These are phyloP conservation scores for Herpetospermum pedunculosum DNA, from an alignment of 306 rosid genomes.

Conservation along the genomic window DNA sequence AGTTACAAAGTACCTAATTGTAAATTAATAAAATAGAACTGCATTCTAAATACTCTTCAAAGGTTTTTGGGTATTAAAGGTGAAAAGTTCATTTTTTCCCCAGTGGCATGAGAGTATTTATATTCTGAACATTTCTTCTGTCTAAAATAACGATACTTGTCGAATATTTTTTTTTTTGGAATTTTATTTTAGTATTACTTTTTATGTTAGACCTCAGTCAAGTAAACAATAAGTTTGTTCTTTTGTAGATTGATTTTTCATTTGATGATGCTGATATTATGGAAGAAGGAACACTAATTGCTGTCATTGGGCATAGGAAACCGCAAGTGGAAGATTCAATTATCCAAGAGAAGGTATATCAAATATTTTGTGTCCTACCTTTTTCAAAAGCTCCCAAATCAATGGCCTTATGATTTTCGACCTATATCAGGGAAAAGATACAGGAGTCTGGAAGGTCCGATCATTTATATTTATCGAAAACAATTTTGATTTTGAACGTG, in stretches of 20 bases:
- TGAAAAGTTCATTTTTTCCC: not conserved
- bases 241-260: conserved; percentile 80
- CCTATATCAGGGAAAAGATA: not conserved
- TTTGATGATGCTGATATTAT: conserved; percentile 84
- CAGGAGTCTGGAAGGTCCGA: not conserved
- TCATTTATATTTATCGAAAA: not conserved
- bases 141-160: not conserved
- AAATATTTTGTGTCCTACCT: not conserved
- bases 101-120: not conserved
- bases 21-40: not conserved
- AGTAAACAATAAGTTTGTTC: conserved; percentile 18
- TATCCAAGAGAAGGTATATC: conserved; percentile 59
- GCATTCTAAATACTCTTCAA: not conserved
- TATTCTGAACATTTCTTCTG: not conserved
- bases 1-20: not conserved
- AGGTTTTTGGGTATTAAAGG: not conserved
- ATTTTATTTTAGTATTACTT: not conserved
- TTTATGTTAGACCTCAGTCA: not conserved
- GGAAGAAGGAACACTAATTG: conserved; percentile 70
- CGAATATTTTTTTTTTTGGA: not conserved
- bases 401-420: not conserved
- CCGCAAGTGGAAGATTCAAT: conserved; percentile 54
- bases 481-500: not conserved
- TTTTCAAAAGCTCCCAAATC: not conserved
- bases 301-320: conserved; percentile 60